Evolutionary conservation across 352 stramenopile genomes (phyloP).

Genomic region (Phytophthora ohioensis): DNA sequence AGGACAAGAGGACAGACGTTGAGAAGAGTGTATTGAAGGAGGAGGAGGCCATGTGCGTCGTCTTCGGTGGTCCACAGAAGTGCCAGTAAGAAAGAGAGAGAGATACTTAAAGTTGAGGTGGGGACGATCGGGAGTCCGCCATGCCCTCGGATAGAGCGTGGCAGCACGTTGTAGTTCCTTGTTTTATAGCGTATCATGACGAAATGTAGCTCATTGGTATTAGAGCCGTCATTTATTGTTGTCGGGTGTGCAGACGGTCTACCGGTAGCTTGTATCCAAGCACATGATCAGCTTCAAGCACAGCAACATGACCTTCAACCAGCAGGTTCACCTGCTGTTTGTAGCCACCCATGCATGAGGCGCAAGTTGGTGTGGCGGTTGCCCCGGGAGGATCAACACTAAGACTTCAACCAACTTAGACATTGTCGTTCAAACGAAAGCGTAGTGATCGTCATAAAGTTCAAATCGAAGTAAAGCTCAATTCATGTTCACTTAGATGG

Average conservation of each 20-base stretch:
- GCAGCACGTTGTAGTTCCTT: constrained; percentile 14
- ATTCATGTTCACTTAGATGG: not conserved
- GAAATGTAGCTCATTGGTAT: constrained; percentile 39
- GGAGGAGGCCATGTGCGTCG: constrained; percentile 39
- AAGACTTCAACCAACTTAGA: constrained; percentile 4
- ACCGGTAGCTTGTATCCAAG: not conserved
- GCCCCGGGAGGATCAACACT: not conserved
- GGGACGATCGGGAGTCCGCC: constrained; percentile 6
- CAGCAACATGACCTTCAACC: constrained; percentile 2
- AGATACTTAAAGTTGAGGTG: constrained; percentile 7
- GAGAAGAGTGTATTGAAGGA: constrained; percentile 41
- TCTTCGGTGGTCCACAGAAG: constrained; percentile 38
- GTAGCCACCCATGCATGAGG: constrained; percentile 19
- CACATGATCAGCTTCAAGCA: constrained; percentile 14
- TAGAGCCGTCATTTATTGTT: constrained; percentile 17
- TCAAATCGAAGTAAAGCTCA: constrained; percentile 8
- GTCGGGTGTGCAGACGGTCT: not conserved
- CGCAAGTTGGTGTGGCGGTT: constrained; percentile 5
- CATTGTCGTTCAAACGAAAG: not conserved
- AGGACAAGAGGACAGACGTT: constrained; percentile 38
- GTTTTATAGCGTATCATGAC: constrained; percentile 34
- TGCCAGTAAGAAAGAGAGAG: constrained; percentile 25
- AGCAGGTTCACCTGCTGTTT: constrained; percentile 4
- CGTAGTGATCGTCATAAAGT: not conserved
- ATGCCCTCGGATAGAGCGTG: constrained; percentile 7